These are phyloP conservation scores for Basipetospora sp. DNA, from an alignment of 2,329 filamentous ascomycete genomes.

Conservation along the genomic window DNA sequence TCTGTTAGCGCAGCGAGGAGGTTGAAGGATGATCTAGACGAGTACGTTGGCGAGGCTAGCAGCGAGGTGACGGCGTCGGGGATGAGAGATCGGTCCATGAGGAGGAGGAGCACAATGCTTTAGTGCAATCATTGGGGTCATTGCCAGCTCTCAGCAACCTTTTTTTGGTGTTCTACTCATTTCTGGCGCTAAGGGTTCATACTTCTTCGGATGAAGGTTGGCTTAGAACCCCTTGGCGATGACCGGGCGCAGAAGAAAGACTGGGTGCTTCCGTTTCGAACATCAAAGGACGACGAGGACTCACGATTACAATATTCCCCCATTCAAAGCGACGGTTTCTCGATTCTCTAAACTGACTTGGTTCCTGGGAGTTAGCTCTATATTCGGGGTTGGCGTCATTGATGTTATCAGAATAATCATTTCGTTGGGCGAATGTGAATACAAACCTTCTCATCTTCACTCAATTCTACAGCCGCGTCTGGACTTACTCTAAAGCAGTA, in stretches of 20 bases:
- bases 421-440: too few relatives aligned
- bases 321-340: slow-evolving; percentile 4
- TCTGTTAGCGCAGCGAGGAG: slow-evolving; percentile 23
- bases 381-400: too few relatives aligned
- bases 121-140: slow-evolving; percentile 13
- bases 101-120: slow-evolving; percentile 46
- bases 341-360: slow-evolving; percentile 8
- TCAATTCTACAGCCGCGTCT: too few relatives aligned
- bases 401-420: too few relatives aligned
- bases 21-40: slow-evolving; percentile 13
- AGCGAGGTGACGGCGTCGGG: slow-evolving; percentile 1
- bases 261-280: not conserved
- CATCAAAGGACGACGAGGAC: not conserved
- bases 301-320: not conserved
- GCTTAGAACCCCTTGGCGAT: too few relatives aligned
- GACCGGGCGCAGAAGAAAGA: too few relatives aligned
- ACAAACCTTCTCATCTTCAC: too few relatives aligned
- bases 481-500: too few relatives aligned
- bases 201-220: too few relatives aligned
- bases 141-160: not conserved
- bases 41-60: slow-evolving; percentile 16
- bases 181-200: too few relatives aligned
- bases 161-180: too few relatives aligned
- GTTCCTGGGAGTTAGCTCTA: not conserved
- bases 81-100: slow-evolving; percentile 16